These are phyloP conservation scores for Ormosia emarginata DNA, from an alignment of 306 rosid genomes.

Conservation along the genomic window DNA sequence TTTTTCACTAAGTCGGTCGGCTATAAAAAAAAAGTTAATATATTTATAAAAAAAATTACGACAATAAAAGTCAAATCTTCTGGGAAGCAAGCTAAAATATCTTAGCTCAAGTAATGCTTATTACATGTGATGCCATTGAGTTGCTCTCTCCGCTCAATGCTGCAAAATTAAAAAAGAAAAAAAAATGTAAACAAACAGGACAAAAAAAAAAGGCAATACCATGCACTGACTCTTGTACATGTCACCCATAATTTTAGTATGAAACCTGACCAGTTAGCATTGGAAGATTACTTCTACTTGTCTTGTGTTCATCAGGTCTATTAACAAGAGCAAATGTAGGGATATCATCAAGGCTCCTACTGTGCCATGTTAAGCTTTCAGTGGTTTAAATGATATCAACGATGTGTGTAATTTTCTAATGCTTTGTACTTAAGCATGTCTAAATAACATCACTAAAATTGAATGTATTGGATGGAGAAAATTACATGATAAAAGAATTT, in stretches of 20 bases:
- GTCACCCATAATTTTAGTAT: background rate
- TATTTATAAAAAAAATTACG: background rate
- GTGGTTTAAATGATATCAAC: background rate
- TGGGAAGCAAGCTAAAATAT: background rate
- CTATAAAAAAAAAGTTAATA: too few species aligned
- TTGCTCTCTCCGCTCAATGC: background rate
- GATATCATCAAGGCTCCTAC: background rate
- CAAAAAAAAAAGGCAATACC: too few species aligned
- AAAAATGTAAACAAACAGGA: background rate
- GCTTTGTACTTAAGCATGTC: too few species aligned
- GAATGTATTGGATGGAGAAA: background rate
- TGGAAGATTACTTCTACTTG: background rate
- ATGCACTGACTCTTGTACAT: background rate
- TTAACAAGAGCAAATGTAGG: background rate
- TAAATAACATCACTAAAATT: too few species aligned
- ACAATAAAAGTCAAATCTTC: background rate
- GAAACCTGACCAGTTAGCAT: background rate
- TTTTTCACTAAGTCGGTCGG: too few species aligned
- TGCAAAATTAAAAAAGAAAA: background rate
- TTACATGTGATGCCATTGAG: slow-evolving; percentile 4
- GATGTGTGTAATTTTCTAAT: too few species aligned
- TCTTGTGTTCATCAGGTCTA: too few species aligned
- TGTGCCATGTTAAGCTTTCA: background rate
- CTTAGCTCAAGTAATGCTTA: background rate
- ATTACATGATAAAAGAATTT: background rate